Base-by-base conservation (phyloP, 192 early-diverging fungal genomes). In the Nowakowskiella sp. region DNA sequence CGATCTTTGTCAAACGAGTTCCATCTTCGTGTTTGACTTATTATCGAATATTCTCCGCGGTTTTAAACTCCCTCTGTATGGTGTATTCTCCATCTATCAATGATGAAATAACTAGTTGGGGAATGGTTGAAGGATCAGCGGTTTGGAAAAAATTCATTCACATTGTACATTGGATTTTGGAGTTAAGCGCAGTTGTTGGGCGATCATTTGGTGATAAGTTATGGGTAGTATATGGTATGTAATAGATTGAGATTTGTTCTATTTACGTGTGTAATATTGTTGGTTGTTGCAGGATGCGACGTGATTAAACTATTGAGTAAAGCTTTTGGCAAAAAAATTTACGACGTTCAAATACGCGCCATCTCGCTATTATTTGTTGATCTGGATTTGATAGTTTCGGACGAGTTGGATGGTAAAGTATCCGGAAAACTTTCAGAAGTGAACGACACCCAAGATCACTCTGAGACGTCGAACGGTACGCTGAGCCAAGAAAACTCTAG, bases 201-300 rank as follows among this genome's bases (percentile, higher is more conserved):
- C 34, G 48, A 19, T 29, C 52, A 23, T 52, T 42, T 44, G 47
- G 51, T 29, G 68, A 68, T 60, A 32, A 57, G 4, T 42, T 46
- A 6, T 72, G 72, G 70, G 47, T 63, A 5, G 51, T 47, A 13
- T 70, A 73, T 67, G 69, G 80, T 75, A 49, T 31, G 44, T 23
- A 34, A 13, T n/a, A n/a, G 4, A 31, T 47, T 54, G 2, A 42
- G 30, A 5, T 10, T 24, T 58, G 23, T 42, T 0, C 1, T 24
- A 31, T 28, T 21, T 33, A 8, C 4, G 27, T 58, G 29, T 21
- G n/a, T 28, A 27, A 54, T 28, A 27, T 10, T 46, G 27, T 10
- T 16, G 6, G 22, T 24, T 24, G 25, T 16, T 33, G 21, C 22
- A 63, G 57, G 42, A 27, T 6, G 45, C 7, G 61, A 63, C 2